Conservation (phyloP, 2,329 filamentous ascomycete genomes). For the Byssochlamys sp. region DNA sequence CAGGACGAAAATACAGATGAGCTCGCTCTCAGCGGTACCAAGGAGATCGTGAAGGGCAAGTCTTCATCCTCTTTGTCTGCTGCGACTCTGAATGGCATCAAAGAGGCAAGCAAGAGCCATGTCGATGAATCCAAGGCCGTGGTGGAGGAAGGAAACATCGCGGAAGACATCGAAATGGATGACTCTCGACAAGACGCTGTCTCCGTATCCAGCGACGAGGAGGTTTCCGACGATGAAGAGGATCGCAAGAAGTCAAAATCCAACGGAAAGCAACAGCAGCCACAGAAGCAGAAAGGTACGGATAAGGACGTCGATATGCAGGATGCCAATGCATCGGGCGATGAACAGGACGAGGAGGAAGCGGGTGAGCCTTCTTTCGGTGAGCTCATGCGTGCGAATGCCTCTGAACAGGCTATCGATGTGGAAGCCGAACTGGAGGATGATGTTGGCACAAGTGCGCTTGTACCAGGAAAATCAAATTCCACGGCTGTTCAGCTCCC, state of each 20-base stretch:
- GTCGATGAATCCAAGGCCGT: conserved; percentile 51
- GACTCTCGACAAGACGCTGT: conserved; percentile 20
- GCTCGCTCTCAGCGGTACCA: conserved; percentile 35
- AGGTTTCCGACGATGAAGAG: conserved; percentile 18
- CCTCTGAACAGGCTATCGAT: conserved; percentile 60
- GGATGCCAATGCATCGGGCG: conserved; percentile 16
- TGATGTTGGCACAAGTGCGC: conserved; percentile 33
- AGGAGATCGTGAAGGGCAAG: conserved; percentile 37
- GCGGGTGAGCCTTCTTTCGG: conserved; percentile 65
- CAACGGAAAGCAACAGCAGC: neutral
- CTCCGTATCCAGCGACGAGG: conserved; percentile 18
- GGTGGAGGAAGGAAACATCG: conserved; percentile 41
- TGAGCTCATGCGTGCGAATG: conserved; percentile 64
- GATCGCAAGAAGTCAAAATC: neutral
- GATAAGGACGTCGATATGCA: conserved; percentile 35
- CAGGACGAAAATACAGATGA: conserved; percentile 36
- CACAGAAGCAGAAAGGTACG: neutral
- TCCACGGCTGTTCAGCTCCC: conserved; percentile 48
- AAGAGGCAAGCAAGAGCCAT: conserved; percentile 40
- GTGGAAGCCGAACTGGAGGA: conserved; percentile 48
- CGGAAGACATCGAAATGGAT: conserved; percentile 29
- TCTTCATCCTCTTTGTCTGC: conserved; percentile 35
- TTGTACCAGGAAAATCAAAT: conserved; percentile 37
- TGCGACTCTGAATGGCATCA: conserved; percentile 45
- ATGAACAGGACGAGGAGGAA: conserved; percentile 30